These are phyloP conservation scores for Vicia faba DNA, from an alignment of 306 rosid genomes.

Conservation along the genomic window DNA sequence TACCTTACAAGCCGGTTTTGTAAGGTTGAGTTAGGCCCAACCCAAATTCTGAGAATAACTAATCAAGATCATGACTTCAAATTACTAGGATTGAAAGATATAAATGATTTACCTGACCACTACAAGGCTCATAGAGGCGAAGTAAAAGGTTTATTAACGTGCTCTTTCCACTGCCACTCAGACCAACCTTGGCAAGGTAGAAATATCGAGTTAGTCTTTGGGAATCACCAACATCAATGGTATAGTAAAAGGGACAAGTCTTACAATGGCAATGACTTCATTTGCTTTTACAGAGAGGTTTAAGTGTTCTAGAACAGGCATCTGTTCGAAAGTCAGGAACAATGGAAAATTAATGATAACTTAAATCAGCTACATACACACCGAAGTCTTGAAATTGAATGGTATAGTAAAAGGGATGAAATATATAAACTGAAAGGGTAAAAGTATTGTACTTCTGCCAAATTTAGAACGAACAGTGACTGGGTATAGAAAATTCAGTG, in stretches of 20 bases:
- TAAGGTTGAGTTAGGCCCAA: too few relatives aligned
- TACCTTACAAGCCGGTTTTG: too few relatives aligned
- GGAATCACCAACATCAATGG: constrained; percentile 29
- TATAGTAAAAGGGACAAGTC: constrained; percentile 31
- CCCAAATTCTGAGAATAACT: too few relatives aligned
- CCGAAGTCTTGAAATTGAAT: constrained; percentile 4
- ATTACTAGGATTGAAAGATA: constrained; percentile 14
- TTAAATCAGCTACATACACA: constrained; percentile 14
- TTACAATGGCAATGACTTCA: constrained; percentile 80
- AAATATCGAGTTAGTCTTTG: constrained; percentile 25
- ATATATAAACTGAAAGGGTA: neutral
- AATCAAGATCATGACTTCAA: neutral
- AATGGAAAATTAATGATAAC: constrained; percentile 11
- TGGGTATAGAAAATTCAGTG: too few relatives aligned
- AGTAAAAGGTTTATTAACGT: constrained; percentile 85
- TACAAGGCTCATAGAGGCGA: constrained; percentile 83
- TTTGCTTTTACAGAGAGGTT: constrained; percentile 61
- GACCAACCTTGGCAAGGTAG: constrained; percentile 67
- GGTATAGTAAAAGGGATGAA: neutral
- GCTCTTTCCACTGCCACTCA: constrained; percentile 97
- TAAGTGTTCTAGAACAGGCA: constrained; percentile 56
- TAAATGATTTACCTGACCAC: constrained; percentile 71
- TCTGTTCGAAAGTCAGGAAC: constrained; percentile 49
- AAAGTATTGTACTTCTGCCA: neutral
- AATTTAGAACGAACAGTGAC: too few relatives aligned